phyloP scores from a whole-genome alignment of 192 early-diverging fungal genomes.

The Coemansia sp. region DNA sequence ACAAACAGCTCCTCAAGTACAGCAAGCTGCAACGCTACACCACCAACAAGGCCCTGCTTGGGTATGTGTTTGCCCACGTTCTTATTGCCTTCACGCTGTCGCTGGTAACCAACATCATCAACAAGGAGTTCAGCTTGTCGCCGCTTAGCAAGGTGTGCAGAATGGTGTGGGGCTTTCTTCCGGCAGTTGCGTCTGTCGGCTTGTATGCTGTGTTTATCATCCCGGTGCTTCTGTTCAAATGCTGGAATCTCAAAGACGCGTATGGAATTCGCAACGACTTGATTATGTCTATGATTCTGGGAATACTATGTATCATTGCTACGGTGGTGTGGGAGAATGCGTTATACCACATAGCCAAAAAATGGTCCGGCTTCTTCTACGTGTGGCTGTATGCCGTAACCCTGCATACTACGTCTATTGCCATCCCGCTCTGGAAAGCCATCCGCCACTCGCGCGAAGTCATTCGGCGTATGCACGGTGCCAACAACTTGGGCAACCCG shows the following conservation, averaged over 20 bases:
- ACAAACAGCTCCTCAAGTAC: slow-evolving; percentile 35
- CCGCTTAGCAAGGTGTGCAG: slow-evolving; percentile 25
- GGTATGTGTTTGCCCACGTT: slow-evolving; percentile 17
- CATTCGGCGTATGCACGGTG: slow-evolving; percentile 32
- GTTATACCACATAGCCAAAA: slow-evolving; percentile 10
- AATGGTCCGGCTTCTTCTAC: slow-evolving; percentile 46
- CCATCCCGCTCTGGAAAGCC: slow-evolving; percentile 27
- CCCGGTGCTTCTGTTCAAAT: slow-evolving; percentile 28
- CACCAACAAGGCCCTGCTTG: slow-evolving; percentile 14
- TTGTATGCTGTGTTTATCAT: slow-evolving; percentile 22
- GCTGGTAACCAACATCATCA: slow-evolving; percentile 39
- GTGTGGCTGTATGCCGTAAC: slow-evolving; percentile 25
- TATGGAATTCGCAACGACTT: slow-evolving; percentile 49
- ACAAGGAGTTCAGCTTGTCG: slow-evolving; percentile 33
- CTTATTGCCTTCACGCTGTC: slow-evolving; percentile 19
- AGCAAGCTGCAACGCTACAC: slow-evolving; percentile 31
- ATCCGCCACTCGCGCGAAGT: slow-evolving; percentile 42
- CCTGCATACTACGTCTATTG: slow-evolving; percentile 26
- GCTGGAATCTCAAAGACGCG: slow-evolving; percentile 38
- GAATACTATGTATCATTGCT: slow-evolving; percentile 16
- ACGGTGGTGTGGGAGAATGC: slow-evolving; percentile 34
- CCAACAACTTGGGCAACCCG: slow-evolving; percentile 22
- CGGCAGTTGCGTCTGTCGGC: slow-evolving; percentile 6
- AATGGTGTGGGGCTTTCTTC: slow-evolving; percentile 38
- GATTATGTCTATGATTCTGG: slow-evolving; percentile 21